phyloP scores from a whole-genome alignment of 1,284 basidiomycete species.

The Earliella scabrosa region DNA sequence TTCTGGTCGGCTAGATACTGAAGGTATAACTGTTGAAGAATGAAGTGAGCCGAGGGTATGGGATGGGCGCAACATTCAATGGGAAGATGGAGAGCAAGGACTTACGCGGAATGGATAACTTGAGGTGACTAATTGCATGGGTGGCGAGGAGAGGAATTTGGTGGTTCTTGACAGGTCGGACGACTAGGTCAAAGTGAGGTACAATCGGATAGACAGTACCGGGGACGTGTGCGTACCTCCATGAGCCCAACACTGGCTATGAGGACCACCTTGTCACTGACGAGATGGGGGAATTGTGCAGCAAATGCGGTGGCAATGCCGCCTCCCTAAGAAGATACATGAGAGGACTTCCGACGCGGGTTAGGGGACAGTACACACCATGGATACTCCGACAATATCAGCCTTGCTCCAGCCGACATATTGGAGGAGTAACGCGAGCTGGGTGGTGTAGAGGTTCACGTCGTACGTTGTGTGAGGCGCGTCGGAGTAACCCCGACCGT shows the following conservation, averaged over 20 bases:
- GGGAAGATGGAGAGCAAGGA: neutral
- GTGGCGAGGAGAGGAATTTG: slow-evolving; percentile 73
- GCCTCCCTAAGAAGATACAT: slow-evolving; percentile 55
- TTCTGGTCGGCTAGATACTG: slow-evolving; percentile 46
- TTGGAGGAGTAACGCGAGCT: slow-evolving; percentile 82
- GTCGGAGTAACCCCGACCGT: slow-evolving; percentile 81
- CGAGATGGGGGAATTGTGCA: slow-evolving; percentile 69
- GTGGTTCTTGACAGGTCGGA: slow-evolving; percentile 69
- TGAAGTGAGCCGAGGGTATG: neutral
- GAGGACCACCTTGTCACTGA: slow-evolving; percentile 63
- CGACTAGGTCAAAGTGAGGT: too few relatives aligned
- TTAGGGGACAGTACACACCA: slow-evolving; percentile 49
- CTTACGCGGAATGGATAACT: slow-evolving; percentile 63
- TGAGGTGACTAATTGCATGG: slow-evolving; percentile 65
- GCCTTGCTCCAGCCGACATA: slow-evolving; percentile 72
- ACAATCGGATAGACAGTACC: too few relatives aligned
- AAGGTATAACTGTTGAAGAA: slow-evolving; percentile 48
- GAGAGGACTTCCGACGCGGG: neutral
- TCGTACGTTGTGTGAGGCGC: slow-evolving; percentile 72
- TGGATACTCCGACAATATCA: slow-evolving; percentile 69
- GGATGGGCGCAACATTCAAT: neutral
- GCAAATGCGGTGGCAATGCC: slow-evolving; percentile 72
- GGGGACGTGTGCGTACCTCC: slow-evolving; percentile 55
- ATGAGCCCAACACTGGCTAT: slow-evolving; percentile 72
- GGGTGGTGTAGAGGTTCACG: slow-evolving; percentile 64